Base-by-base conservation (phyloP, 768 basidiomycete species). In the Lactifluus subvellereus region DNA sequence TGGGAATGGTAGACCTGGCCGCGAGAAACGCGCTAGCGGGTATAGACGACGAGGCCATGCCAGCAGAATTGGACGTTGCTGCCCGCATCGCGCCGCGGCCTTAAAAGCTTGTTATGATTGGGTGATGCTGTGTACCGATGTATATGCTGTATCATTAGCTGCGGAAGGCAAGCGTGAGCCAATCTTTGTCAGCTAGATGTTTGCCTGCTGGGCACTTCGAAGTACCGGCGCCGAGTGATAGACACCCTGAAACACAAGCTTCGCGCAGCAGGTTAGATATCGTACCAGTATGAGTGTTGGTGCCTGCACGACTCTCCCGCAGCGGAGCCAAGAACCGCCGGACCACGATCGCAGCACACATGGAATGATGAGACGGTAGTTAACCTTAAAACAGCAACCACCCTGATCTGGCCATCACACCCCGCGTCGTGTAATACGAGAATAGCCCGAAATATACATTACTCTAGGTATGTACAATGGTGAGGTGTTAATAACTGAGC, bases 1-100 rank as follows among this genome's bases (percentile, higher is more conserved):
- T 82, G 56, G 87, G 79, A 8, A 97, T 97, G 94, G 91, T 87
- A 0, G 82, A 79, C 2, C 74, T 91, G 38, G 89, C 88, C 1
- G 87, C 80, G 3, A 78, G 82, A 60, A 94, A 93, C 70, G 68
- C 88, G 54, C 70, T 91, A 4, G 84, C 80, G 0, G 89, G 80
- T 6, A 66, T 88, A 1, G 73, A 75, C 27, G 83, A 76, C 2
- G 72, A 75, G 40, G 69, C 70, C 0, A 85, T 91, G 85, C 85
- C 82, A 0, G 80, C 83, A 38, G 78, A 82, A 59, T 63, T 84
- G 20, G 71, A 77, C 10, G 48, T 67, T 32, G 57, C 56, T 11
- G 50, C 58, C 45, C 66, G 58, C 2, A 6, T 64, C 35, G 48
- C 32, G 33, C 18, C 33, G 8, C 22, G 27, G 14, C 33, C 52